A percentile compares a stretch with the other conserved stretches of the same genome.
phyloP scores from a whole-genome alignment of 2,329 filamentous ascomycete genomes.

The Cladorrhinum sp. region DNA sequence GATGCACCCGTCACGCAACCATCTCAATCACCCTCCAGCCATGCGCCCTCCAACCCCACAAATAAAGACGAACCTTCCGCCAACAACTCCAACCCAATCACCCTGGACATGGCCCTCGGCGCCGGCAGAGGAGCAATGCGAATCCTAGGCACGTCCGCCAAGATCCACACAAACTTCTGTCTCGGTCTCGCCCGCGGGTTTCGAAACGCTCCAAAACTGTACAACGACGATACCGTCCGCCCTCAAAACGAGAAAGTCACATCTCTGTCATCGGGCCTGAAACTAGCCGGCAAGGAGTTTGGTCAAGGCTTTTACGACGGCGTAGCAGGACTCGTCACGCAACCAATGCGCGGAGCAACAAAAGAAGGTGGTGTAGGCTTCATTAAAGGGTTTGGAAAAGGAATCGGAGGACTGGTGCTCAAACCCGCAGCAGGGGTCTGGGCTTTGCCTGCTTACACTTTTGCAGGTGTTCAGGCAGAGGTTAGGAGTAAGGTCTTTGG shows the following conservation, averaged over 20 bases:
- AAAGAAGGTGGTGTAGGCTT: constrained; percentile 57
- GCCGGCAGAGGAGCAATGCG: constrained; percentile 66
- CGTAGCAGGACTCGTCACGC: constrained; percentile 74
- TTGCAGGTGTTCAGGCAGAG: constrained; percentile 79
- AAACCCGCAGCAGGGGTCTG: constrained; percentile 77
- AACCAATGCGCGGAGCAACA: constrained; percentile 62
- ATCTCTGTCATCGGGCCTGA: constrained; percentile 70
- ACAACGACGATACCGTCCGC: constrained; percentile 78
- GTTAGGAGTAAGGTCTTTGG: constrained; percentile 64
- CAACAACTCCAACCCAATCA: constrained; percentile 10
- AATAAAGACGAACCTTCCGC: background rate
- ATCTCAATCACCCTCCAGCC: background rate
- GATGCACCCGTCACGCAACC: background rate
- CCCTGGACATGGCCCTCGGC: constrained; percentile 58
- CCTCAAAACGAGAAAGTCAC: constrained; percentile 74
- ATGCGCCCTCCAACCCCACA: background rate
- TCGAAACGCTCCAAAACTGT: constrained; percentile 80
- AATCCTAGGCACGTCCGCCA: constrained; percentile 73
- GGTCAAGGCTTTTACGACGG: constrained; percentile 77
- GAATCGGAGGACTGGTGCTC: constrained; percentile 74
- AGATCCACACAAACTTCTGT: constrained; percentile 81
- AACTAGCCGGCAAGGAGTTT: constrained; percentile 75
- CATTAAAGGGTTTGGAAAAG: constrained; percentile 77
- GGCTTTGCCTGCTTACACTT: constrained; percentile 74
- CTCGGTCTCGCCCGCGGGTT: constrained; percentile 81